Evolutionary conservation across 495 filamentous ascomycete genomes (phyloP).

Genomic region (Xylaria sp.): DNA sequence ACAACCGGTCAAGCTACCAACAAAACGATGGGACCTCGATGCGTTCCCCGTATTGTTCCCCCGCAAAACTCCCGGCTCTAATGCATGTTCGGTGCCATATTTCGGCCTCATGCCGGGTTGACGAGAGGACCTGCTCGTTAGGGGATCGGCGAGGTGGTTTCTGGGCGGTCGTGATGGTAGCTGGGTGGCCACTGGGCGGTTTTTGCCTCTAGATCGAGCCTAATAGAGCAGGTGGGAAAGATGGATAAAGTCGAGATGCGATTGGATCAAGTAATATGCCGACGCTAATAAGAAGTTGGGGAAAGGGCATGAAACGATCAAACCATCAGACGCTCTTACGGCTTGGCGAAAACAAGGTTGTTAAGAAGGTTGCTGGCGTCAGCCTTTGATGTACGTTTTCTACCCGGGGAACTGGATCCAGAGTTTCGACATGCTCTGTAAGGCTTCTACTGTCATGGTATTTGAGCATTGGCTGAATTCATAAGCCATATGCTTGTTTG

Average conservation of each 20-base stretch:
- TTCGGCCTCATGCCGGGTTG: conserved; percentile 12
- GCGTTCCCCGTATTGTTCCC: conserved; percentile 2
- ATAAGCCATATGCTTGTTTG: not conserved
- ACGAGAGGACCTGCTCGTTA: conserved; percentile 12
- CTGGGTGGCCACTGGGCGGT: not conserved
- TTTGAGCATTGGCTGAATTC: not conserved
- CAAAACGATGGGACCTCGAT: not conserved
- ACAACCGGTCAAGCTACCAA: not conserved
- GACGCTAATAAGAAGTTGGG: not conserved
- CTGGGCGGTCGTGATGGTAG: not conserved
- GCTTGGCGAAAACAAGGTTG: not conserved
- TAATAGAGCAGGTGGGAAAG: conserved; percentile 15
- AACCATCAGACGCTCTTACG: not conserved
- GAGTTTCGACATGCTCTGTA: not conserved
- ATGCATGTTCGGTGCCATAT: conserved; percentile 16
- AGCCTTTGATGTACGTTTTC: not conserved
- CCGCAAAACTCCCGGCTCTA: not conserved
- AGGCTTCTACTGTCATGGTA: not conserved
- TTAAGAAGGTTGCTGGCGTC: conserved; percentile 4
- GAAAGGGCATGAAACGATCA: conserved; percentile 3
- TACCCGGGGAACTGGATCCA: not conserved
- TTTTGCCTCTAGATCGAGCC: not conserved
- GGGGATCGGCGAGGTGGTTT: not conserved
- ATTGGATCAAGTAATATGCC: not conserved
- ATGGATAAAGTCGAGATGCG: not conserved